Conservation (phyloP, 192 early-diverging fungal genomes). For the Coemansia reversa region DNA sequence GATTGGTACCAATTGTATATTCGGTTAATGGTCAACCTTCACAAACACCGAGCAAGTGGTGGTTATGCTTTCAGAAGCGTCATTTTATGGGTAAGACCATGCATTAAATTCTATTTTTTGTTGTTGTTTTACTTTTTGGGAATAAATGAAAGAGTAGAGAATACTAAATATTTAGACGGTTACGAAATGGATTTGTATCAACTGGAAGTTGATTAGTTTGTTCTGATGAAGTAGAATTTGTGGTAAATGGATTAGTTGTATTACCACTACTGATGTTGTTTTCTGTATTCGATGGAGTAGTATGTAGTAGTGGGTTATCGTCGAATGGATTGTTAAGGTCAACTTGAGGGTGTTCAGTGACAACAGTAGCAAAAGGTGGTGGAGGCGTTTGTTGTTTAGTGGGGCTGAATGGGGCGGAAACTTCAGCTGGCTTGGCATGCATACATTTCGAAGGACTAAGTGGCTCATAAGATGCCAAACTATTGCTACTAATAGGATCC, state of each 20-base stretch:
- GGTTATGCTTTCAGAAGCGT: constrained; percentile 98
- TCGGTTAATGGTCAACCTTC: constrained; percentile 53
- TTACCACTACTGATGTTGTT: not conserved
- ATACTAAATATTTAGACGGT: not conserved
- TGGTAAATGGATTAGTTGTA: constrained; percentile 5
- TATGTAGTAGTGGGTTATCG: constrained; percentile 21
- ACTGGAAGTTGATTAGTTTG: not conserved
- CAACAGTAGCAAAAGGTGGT: not conserved
- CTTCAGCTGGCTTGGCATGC: not conserved
- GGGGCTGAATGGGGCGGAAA: not conserved
- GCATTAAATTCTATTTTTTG: constrained; percentile 26
- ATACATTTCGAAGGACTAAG: constrained; percentile 20
- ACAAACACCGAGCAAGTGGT: constrained; percentile 92
- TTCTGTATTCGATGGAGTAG: not conserved
- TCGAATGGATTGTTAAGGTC: constrained; percentile 27
- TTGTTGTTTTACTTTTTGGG: not conserved
- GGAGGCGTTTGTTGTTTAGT: not conserved
- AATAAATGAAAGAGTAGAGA: not conserved
- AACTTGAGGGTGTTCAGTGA: not conserved
- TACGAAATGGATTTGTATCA: constrained; percentile 11
- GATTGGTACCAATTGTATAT: constrained; percentile 79
- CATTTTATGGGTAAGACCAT: constrained; percentile 95
- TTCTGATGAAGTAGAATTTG: not conserved
- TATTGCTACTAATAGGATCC: constrained; percentile 6
- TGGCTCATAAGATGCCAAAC: constrained; percentile 13